Evolutionary conservation across 352 stramenopile genomes (phyloP).

Genomic region (Albugo candida): DNA sequence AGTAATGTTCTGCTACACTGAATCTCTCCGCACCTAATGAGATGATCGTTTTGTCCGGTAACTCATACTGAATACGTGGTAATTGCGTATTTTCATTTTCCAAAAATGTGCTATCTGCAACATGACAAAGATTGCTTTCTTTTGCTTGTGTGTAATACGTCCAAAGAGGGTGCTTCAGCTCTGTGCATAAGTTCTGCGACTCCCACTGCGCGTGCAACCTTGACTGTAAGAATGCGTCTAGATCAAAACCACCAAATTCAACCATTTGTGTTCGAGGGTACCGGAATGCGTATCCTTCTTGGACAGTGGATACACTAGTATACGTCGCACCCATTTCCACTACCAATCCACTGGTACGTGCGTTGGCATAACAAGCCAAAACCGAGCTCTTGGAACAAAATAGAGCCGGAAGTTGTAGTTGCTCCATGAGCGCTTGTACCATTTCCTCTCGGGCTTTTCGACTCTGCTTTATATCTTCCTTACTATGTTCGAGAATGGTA

Average conservation of each 20-base stretch:
- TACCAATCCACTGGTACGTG: conserved; percentile 53
- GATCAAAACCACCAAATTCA: conserved; percentile 36
- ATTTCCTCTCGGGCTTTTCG: conserved; percentile 30
- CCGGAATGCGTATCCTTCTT: conserved; percentile 58
- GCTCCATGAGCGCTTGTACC: conserved; percentile 73
- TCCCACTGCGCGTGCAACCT: conserved; percentile 24
- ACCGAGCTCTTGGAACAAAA: conserved; percentile 73
- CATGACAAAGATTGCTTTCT: conserved; percentile 48
- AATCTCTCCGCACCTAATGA: conserved; percentile 74
- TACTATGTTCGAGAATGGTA: neutral
- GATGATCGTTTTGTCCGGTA: conserved; percentile 69
- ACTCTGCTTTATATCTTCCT: conserved; percentile 30
- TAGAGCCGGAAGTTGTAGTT: conserved; percentile 39
- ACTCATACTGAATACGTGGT: conserved; percentile 57
- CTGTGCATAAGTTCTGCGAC: neutral
- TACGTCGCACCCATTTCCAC: conserved; percentile 65
- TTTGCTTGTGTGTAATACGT: conserved; percentile 46
- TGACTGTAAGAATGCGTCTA: conserved; percentile 35
- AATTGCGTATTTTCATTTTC: conserved; percentile 49
- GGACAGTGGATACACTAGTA: conserved; percentile 52
- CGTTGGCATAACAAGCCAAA: conserved; percentile 67
- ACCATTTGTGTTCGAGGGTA: conserved; percentile 36
- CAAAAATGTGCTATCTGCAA: conserved; percentile 48
- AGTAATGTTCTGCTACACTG: conserved; percentile 79
- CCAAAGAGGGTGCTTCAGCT: conserved; percentile 14